A percentile compares a stretch with the other conserved stretches of the same genome.
Evolutionary conservation across 495 filamentous ascomycete species (phyloP).

Genomic region (Aspergillus sclerotioniger): DNA sequence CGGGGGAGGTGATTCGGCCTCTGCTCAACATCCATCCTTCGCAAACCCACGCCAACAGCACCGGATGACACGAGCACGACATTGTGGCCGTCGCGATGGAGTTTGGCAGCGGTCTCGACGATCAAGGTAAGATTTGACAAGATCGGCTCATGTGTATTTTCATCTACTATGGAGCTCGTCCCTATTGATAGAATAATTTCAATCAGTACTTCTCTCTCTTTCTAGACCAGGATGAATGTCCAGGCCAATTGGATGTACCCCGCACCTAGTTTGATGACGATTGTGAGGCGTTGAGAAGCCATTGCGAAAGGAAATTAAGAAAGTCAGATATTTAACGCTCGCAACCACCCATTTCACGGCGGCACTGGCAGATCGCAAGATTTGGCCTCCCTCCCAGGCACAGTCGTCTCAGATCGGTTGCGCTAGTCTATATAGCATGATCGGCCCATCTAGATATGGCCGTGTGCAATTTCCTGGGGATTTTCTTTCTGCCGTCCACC

Average conservation of each 20-base stretch:
- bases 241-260: slow-evolving; percentile 23
- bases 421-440: neutral
- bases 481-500: neutral
- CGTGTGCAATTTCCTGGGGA: neutral
- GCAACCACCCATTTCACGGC: neutral
- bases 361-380: neutral
- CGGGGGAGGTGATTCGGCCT: slow-evolving; percentile 84
- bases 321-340: neutral
- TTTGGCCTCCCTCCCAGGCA: neutral
- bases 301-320: slow-evolving; percentile 19
- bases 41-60: slow-evolving; percentile 88
- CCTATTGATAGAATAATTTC: slow-evolving; percentile 48
- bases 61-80: slow-evolving; percentile 96
- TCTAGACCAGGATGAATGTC: neutral
- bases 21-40: slow-evolving; percentile 84
- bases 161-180: slow-evolving; percentile 96
- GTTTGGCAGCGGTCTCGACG: slow-evolving; percentile 83
- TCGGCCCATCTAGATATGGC: neutral
- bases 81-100: slow-evolving; percentile 86
- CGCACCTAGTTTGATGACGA: slow-evolving; percentile 94
- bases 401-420: neutral
- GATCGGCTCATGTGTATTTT: slow-evolving; percentile 95
- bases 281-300: slow-evolving; percentile 50
- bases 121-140: slow-evolving; percentile 86
- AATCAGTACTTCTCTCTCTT: slow-evolving; percentile 11